phyloP scores from a whole-genome alignment of 345 rosid species.

The Ceriops tagal region DNA sequence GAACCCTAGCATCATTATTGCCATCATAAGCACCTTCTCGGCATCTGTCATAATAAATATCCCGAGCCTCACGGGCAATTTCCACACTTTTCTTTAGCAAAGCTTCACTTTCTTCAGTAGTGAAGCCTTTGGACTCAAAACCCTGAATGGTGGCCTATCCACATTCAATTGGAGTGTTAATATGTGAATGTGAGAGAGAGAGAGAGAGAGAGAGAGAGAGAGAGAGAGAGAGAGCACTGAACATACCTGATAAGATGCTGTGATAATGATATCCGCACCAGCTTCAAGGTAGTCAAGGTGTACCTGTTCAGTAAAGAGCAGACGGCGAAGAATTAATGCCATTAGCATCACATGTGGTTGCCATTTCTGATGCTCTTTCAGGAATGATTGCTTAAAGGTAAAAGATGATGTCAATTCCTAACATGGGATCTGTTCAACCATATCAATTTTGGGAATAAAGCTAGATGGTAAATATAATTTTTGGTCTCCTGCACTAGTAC shows the following conservation, averaged over 20 bases:
- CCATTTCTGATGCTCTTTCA: no score
- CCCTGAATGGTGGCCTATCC: slow-evolving; percentile 79
- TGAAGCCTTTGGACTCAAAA: slow-evolving; percentile 65
- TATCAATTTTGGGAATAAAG: no score
- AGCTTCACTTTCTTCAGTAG: slow-evolving; percentile 50
- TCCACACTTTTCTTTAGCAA: slow-evolving; percentile 64
- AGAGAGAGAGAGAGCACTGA: slow-evolving; percentile 1
- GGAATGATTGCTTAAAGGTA: no score
- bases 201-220: not conserved
- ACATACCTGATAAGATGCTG: slow-evolving; percentile 70
- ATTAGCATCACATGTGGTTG: not conserved
- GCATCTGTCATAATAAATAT: slow-evolving; percentile 47
- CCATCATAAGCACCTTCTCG: slow-evolving; percentile 23
- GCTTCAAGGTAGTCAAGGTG: slow-evolving; percentile 84
- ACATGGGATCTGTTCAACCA: no score
- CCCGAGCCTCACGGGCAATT: slow-evolving; percentile 65
- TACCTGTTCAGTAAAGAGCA: slow-evolving; percentile 43
- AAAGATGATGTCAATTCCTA: no score
- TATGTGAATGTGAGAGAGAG: not conserved
- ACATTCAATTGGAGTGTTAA: slow-evolving; percentile 13
- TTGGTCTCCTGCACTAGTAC: no score
- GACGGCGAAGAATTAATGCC: not conserved
- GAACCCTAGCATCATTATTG: slow-evolving; percentile 31
- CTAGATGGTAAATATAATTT: no score
- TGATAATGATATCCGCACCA: slow-evolving; percentile 74